Evolutionary conservation across 106 monocot genomes (phyloP), one percentile per base, ranked within the genome.

Genomic region (Dioscorea alata): DNA sequence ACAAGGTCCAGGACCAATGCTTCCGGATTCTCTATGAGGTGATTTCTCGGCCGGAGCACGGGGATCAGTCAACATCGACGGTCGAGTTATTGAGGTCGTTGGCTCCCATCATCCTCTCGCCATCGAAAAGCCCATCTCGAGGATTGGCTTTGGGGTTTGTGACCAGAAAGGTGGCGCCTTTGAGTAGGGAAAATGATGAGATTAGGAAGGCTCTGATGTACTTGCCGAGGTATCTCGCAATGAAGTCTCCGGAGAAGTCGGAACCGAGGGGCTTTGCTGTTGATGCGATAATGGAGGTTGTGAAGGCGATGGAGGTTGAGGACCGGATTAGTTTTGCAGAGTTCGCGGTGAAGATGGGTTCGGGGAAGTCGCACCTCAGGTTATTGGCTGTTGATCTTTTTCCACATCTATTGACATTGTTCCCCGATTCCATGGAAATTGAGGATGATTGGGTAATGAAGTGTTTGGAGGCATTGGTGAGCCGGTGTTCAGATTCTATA

Each of bases 211-310:
- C 87, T 34, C 22, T 99, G 69, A 32, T 78, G 33, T 90, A 87
- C 66, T 67, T 90, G 25, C 99, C 99, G 6, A 89, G 90, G 73
- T 87, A 81, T 60, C 77, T 99, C 35, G 81, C 83, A 0, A 35
- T 60, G 57, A 99, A 83, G 70, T 79, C 85, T 8, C 99, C 87
- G 8, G 90, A 87, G 67, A 93, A 83, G 71, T 76, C 93, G 5
- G 99, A 99, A 48, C 87, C 77, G 0, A 87, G 99, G 73, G 90
- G 85, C 12, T 64, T 66, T 48, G 92, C 87, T 24, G 90, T 99
- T 8, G 87, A 88, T 28, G 66, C 90, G 1, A 90, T 90, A 12
- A 9, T 90, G 31, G 93, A 88, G 75, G 75, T 93, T 65, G 65
- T 88, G 21, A 75, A 59, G 57, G 76, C 59, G 13, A 85, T 99